Evolutionary conservation across 2,329 filamentous ascomycete species (phyloP).

Genomic region (Aureobasidium sp.): DNA sequence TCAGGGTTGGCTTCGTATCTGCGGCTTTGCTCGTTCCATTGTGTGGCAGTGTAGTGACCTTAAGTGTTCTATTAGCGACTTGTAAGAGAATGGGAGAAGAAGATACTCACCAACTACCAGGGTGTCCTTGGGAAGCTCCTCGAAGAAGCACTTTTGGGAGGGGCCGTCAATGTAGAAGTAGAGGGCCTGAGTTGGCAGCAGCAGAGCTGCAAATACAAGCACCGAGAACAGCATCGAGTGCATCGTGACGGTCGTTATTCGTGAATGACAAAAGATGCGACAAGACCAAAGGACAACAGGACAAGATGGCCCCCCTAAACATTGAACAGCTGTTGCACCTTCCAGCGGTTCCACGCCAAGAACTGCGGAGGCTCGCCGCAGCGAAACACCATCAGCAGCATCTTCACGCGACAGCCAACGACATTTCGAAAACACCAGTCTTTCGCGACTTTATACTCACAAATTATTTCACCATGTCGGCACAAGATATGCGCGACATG

Average conservation of each 20-base stretch:
- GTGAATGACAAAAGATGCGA: neutral
- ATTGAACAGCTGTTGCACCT: neutral
- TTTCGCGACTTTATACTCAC: neutral
- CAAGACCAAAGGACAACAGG: neutral
- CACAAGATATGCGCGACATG: conserved; percentile 72
- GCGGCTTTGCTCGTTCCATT: conserved; percentile 65
- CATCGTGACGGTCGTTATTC: conserved; percentile 9
- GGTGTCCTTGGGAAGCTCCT: conserved; percentile 96
- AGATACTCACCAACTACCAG: conserved; percentile 70
- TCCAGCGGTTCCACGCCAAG: neutral
- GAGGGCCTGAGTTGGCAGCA: conserved; percentile 65
- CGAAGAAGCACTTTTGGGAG: conserved; percentile 90
- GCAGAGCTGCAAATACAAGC: conserved; percentile 26
- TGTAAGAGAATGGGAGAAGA: neutral
- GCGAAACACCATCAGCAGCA: neutral
- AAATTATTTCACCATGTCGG: conserved; percentile 17
- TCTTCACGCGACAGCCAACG: conserved; percentile 1
- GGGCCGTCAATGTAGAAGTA: conserved; percentile 93
- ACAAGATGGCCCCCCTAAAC: conserved; percentile 1
- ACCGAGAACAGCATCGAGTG: conserved; percentile 15
- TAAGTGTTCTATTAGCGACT: neutral
- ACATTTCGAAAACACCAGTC: neutral
- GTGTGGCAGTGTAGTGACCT: conserved; percentile 81
- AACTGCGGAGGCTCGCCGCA: conserved; percentile 4
- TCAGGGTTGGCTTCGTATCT: conserved; percentile 66